Conservation (phyloP, 257 asterid genomes). For the Nemophila menziesii region DNA sequence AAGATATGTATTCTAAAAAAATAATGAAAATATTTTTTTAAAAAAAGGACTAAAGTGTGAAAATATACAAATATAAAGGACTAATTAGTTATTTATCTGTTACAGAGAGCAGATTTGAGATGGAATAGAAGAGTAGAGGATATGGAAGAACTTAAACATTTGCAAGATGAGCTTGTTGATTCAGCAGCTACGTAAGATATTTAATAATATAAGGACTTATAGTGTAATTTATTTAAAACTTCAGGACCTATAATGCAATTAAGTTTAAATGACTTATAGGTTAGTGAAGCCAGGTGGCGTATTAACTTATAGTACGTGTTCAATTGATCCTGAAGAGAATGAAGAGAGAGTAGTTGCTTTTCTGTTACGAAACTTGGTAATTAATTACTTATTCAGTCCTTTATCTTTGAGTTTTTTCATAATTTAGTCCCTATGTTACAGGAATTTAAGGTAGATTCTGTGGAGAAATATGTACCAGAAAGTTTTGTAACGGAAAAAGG, state of each 20-base stretch:
- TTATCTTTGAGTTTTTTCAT: too few relatives aligned
- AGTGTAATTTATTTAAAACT: too few relatives aligned
- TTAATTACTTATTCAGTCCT: not conserved
- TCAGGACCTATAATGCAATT: too few relatives aligned
- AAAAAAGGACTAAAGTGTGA: too few relatives aligned
- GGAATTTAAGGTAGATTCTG: conserved; percentile 65
- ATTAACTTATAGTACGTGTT: conserved; percentile 81
- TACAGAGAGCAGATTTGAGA: conserved; percentile 89
- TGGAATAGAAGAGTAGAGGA: conserved; percentile 87
- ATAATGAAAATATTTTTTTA: too few relatives aligned
- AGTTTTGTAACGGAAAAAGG: conserved; percentile 46
- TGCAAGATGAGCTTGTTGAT: conserved; percentile 82
- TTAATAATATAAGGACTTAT: too few relatives aligned
- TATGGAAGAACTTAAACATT: conserved; percentile 61
- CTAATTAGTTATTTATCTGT: too few relatives aligned
- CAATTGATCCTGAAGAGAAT: conserved; percentile 77
- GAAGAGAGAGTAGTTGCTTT: conserved; percentile 81
- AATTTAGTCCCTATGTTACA: too few relatives aligned
- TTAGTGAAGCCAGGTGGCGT: conserved; percentile 74
- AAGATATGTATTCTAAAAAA: conserved; percentile 1
- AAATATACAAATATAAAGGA: too few relatives aligned
- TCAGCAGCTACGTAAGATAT: conserved; percentile 71
- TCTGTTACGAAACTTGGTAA: conserved; percentile 68
- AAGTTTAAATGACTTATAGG: conserved; percentile 21
- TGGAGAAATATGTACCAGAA: conserved; percentile 39